Evolutionary conservation across 768 basidiomycete species (phyloP).

Genomic region (Phaffia australis): DNA sequence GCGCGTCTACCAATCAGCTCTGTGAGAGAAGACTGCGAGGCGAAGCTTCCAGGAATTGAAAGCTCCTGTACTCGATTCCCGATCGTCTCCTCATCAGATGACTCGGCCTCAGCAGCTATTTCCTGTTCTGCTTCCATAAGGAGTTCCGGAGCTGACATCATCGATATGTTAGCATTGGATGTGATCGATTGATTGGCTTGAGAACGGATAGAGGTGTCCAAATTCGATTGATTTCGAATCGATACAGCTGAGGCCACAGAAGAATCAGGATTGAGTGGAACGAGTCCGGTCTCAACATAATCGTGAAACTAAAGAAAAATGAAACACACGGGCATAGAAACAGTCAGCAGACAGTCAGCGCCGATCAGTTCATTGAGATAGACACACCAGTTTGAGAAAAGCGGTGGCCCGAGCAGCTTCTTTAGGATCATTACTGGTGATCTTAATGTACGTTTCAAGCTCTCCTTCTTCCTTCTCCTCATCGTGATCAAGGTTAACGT

Average conservation of each 20-base stretch:
- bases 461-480: conserved; percentile 3
- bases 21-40: not conserved
- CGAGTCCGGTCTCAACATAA: conserved; percentile 14
- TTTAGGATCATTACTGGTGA: conserved; percentile 20
- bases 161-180: conserved; percentile 13
- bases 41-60: conserved; percentile 16
- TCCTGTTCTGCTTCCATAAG: conserved; percentile 25
- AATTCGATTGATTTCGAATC: not conserved
- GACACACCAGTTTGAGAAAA: conserved; percentile 23
- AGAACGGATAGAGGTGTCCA: not conserved
- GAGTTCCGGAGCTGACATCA: conserved; percentile 20
- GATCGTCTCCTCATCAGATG: not conserved
- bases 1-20: not conserved
- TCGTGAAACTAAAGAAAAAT: conserved; percentile 18
- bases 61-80: conserved; percentile 3
- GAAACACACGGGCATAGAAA: too few relatives aligned
- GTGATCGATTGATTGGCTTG: not conserved
- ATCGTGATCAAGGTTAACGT: not conserved
- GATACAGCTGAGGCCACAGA: conserved; percentile 8
- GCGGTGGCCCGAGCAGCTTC: conserved; percentile 23
- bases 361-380: not conserved
- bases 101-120: conserved; percentile 16
- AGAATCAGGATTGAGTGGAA: not conserved
- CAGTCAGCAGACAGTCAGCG: not conserved
- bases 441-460: conserved; percentile 19